Evolutionary conservation across 2,329 filamentous ascomycete genomes (phyloP).

Genomic region (Cercospora zeina): DNA sequence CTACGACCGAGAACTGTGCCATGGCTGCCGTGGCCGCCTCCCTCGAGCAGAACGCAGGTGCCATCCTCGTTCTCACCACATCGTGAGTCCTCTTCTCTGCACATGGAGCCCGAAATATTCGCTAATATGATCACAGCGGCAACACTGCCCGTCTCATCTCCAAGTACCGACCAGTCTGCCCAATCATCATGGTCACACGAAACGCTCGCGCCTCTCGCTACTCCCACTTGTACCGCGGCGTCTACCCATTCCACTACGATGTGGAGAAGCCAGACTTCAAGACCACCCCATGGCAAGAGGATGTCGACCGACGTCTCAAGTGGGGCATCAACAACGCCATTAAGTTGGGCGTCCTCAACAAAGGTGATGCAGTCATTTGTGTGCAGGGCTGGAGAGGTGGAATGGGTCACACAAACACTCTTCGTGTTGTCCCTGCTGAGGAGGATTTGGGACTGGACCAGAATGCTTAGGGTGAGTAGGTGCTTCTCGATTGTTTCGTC

Average conservation of each 20-base stretch:
- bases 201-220: slow-evolving; percentile 81
- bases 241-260: slow-evolving; percentile 95
- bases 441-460: slow-evolving; percentile 53
- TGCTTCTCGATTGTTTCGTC: not conserved
- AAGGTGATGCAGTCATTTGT: slow-evolving; percentile 75
- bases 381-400: slow-evolving; percentile 91
- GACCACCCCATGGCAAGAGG: slow-evolving; percentile 94
- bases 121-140: slow-evolving; percentile 56
- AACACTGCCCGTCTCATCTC: slow-evolving; percentile 91
- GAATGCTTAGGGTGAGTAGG: slow-evolving; percentile 43
- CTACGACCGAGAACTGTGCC: slow-evolving; percentile 87
- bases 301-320: slow-evolving; percentile 95
- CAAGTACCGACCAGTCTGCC: slow-evolving; percentile 98
- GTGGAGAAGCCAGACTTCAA: slow-evolving; percentile 93
- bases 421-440: slow-evolving; percentile 54
- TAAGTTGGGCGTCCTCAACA: slow-evolving; percentile 71
- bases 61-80: slow-evolving; percentile 93
- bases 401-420: slow-evolving; percentile 87
- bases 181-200: slow-evolving; percentile 98
- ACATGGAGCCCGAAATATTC: not conserved
- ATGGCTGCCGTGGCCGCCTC: slow-evolving; percentile 96
- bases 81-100: slow-evolving; percentile 67
- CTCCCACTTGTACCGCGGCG: slow-evolving; percentile 92
- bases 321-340: slow-evolving; percentile 91
- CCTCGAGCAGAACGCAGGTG: slow-evolving; percentile 92